Conservation (phyloP, 768 basidiomycete species). For the Lyophyllum atratum region DNA sequence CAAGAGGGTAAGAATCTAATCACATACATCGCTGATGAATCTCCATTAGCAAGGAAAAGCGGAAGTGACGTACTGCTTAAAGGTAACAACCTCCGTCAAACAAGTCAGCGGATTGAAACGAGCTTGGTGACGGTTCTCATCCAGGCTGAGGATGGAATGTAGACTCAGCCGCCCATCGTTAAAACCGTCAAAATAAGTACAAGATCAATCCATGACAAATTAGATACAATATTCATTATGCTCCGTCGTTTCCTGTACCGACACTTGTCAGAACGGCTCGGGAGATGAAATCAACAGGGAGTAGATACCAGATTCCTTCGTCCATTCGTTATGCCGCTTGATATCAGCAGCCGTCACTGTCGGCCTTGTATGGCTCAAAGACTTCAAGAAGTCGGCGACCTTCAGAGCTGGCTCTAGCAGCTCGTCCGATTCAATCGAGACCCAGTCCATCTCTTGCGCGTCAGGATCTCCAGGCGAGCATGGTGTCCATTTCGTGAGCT, state of each 20-base stretch:
- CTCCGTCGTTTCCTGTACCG: conserved; percentile 14
- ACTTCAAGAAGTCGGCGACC: conserved; percentile 79
- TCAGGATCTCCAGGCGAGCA: conserved; percentile 92
- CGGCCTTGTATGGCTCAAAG: conserved; percentile 75
- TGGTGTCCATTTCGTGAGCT: conserved; percentile 77
- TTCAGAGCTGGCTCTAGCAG: conserved; percentile 85
- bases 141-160: not conserved
- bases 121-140: too few relatives aligned
- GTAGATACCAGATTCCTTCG: conserved; percentile 73
- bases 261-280: not conserved
- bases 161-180: not conserved
- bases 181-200: not conserved
- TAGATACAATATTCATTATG: conserved; percentile 10
- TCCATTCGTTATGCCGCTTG: conserved; percentile 81
- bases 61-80: not conserved
- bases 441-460: conserved; percentile 88
- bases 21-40: not conserved
- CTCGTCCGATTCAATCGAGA: conserved; percentile 84
- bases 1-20: not conserved
- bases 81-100: not conserved
- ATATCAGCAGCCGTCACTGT: conserved; percentile 92
- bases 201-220: conserved; percentile 1
- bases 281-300: not conserved
- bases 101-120: not conserved
- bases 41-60: not conserved